phyloP scores from a whole-genome alignment of 176 grass and related monocot genomes.

The Cenchrus americanus region DNA sequence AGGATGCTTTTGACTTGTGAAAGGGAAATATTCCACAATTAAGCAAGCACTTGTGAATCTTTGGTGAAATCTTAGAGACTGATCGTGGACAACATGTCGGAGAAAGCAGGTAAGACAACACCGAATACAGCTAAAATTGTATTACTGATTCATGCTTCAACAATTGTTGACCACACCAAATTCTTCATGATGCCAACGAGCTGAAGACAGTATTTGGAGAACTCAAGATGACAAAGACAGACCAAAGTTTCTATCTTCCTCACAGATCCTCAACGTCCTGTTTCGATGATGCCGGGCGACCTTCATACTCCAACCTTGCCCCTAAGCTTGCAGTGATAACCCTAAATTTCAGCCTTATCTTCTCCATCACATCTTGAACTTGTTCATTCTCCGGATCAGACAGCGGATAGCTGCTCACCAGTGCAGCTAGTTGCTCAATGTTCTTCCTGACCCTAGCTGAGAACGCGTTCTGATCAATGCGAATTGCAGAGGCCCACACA shows the following conservation, averaged over 20 bases:
- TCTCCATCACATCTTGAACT: constrained; percentile 64
- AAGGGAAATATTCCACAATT: not conserved
- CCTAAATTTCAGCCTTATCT: constrained; percentile 75
- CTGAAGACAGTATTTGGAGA: not conserved
- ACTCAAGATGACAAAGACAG: not conserved
- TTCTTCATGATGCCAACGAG: not conserved
- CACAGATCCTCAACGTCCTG: constrained; percentile 58
- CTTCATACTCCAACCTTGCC: constrained; percentile 69
- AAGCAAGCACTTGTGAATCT: not conserved
- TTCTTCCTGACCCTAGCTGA: constrained; percentile 65
- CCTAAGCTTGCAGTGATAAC: constrained; percentile 70
- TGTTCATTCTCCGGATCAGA: constrained; percentile 71
- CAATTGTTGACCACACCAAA: not conserved
- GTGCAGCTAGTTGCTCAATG: constrained; percentile 58
- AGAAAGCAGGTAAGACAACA: not conserved
- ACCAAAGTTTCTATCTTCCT: not conserved
- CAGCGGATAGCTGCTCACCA: constrained; percentile 58
- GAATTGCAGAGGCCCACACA: constrained; percentile 60
- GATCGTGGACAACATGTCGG: not conserved
- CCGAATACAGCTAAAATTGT: not conserved
- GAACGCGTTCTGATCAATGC: constrained; percentile 55
- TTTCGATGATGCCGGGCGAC: constrained; percentile 44
- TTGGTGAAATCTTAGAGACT: not conserved
- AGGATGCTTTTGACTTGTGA: not conserved
- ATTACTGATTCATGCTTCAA: not conserved